Evolutionary conservation across 2,329 filamentous ascomycete species (phyloP).

Genomic region (Claviceps paspali): DNA sequence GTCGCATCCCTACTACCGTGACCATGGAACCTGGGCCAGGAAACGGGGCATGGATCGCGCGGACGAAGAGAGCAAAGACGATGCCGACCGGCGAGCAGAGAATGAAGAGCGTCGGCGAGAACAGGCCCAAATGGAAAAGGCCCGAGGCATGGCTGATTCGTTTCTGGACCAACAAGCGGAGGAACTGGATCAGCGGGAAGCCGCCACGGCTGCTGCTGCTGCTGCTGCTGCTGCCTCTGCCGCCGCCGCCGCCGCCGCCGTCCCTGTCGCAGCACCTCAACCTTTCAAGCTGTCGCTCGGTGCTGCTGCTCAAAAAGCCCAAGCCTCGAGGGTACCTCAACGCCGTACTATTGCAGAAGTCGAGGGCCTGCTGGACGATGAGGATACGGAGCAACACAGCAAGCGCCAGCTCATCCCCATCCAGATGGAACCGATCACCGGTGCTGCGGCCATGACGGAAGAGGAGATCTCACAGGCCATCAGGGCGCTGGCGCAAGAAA

Average conservation of each 20-base stretch:
- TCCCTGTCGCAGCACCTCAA: constrained; percentile 38
- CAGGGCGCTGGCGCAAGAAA: constrained; percentile 71
- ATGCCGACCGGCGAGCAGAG: constrained; percentile 68
- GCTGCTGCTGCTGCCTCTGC: background rate
- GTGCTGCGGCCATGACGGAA: constrained; percentile 53
- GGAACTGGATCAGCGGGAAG: constrained; percentile 45
- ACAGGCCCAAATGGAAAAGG: constrained; percentile 59
- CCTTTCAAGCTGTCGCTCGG: constrained; percentile 89
- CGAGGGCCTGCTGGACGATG: constrained; percentile 86
- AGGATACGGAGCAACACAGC: constrained; percentile 61
- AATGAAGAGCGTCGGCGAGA: constrained; percentile 57
- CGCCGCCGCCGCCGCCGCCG: too few relatives aligned
- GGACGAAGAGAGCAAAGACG: constrained; percentile 63
- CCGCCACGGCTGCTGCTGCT: constrained; percentile 15
- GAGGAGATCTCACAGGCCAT: constrained; percentile 78
- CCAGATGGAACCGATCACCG: constrained; percentile 57
- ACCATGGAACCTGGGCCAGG: constrained; percentile 71
- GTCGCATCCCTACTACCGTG: constrained; percentile 69
- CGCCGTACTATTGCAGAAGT: constrained; percentile 83
- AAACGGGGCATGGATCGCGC: constrained; percentile 60
- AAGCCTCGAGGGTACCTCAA: constrained; percentile 38
- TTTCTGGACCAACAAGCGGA: constrained; percentile 77
- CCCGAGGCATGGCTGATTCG: constrained; percentile 71
- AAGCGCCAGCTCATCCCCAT: constrained; percentile 70
- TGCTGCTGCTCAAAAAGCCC: constrained; percentile 63